A percentile compares a stretch with the other conserved stretches of the same genome.
Conservation (phyloP, 352 stramenopile species). For the Blastocystis sp. region DNA sequence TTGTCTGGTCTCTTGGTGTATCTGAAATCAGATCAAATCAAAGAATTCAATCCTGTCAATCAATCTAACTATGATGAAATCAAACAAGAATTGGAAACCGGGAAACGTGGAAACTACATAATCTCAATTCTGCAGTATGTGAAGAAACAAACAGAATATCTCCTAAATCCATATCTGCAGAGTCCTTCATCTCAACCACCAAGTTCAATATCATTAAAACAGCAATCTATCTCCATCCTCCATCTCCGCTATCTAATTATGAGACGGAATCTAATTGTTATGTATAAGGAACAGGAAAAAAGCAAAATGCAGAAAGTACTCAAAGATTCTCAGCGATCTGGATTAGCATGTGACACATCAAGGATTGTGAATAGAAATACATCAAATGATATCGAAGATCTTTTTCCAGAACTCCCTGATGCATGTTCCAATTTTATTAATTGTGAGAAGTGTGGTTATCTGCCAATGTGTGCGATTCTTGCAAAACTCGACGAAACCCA, state of each 20-base stretch:
- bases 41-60: neutral
- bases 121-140: neutral
- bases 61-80: slow-evolving; percentile 15
- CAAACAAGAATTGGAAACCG: neutral
- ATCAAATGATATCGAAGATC: slow-evolving; percentile 46
- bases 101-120: neutral
- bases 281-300: neutral
- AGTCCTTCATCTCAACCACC: neutral
- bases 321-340: no score
- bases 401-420: neutral
- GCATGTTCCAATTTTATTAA: neutral
- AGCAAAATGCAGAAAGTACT: neutral
- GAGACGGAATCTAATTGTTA: slow-evolving; percentile 27
- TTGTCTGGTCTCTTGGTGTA: slow-evolving; percentile 27
- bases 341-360: no score
- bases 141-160: neutral
- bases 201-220: neutral
- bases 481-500: neutral
- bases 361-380: no score
- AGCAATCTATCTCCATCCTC: neutral
- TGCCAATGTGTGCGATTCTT: slow-evolving; percentile 12
- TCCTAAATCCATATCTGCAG: neutral
- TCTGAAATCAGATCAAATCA: slow-evolving; percentile 10
- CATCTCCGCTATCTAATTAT: neutral
- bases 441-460: slow-evolving; percentile 10